phyloP scores from a whole-genome alignment of 441 rosid genomes.

The Geranium incanum region DNA sequence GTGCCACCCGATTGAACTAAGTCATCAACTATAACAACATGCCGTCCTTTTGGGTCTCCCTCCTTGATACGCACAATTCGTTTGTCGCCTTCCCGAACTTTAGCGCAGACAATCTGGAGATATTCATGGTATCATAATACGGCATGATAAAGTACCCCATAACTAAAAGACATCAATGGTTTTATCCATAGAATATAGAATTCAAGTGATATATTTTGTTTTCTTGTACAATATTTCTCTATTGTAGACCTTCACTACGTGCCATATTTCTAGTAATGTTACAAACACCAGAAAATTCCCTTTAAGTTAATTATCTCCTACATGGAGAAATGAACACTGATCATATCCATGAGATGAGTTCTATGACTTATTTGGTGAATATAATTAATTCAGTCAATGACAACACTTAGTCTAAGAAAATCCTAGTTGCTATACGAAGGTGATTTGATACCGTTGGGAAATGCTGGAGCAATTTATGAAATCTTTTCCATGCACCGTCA shows the following conservation, averaged over 20 bases:
- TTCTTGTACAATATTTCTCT: conserved; percentile 2
- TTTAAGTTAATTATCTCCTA: background rate
- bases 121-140: background rate
- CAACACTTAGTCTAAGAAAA: background rate
- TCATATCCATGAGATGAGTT: background rate
- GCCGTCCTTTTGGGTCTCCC: conserved; percentile 78
- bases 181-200: background rate
- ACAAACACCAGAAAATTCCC: background rate
- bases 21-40: conserved; percentile 91
- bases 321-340: background rate
- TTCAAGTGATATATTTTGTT: background rate
- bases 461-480: conserved; percentile 92
- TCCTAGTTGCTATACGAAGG: conserved; percentile 2
- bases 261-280: background rate
- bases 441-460: conserved; percentile 60
- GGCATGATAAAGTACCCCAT: background rate
- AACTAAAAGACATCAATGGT: background rate
- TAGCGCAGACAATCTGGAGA: conserved; percentile 78
- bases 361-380: background rate
- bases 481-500: conserved; percentile 97
- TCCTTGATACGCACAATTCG: conserved; percentile 86
- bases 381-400: background rate
- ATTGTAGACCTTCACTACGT: background rate
- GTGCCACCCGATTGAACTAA: conserved; percentile 98
- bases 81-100: conserved; percentile 82